These are phyloP conservation scores for Tephrocybe sp. DNA, from an alignment of 768 basidiomycete species.

Conservation along the genomic window DNA sequence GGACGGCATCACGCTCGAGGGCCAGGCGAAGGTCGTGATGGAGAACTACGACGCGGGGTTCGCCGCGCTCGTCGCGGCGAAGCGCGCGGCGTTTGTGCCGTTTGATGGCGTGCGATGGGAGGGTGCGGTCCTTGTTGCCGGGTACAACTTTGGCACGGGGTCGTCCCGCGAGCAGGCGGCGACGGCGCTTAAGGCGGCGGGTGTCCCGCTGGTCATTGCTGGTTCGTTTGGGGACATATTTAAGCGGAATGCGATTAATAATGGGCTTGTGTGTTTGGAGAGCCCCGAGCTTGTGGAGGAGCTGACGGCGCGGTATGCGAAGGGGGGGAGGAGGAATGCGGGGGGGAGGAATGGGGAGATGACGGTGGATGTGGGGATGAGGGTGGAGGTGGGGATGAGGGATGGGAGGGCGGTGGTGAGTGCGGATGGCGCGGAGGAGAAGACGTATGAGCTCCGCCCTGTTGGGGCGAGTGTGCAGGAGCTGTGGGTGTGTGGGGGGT, in stretches of 20 bases:
- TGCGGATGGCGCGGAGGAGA: slow-evolving; percentile 39
- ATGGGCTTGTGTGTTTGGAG: slow-evolving; percentile 94
- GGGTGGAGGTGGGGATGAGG: slow-evolving; percentile 64
- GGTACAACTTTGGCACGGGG: slow-evolving; percentile 98
- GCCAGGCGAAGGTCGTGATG: slow-evolving; percentile 97
- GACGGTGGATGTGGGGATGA: slow-evolving; percentile 75
- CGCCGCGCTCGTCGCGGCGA: slow-evolving; percentile 62
- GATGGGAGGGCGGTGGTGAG: slow-evolving; percentile 67
- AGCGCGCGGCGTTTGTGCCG: slow-evolving; percentile 32
- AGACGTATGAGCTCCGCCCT: slow-evolving; percentile 65
- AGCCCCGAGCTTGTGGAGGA: slow-evolving; percentile 87
- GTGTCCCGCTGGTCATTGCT: slow-evolving; percentile 91
- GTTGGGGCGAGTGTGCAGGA: slow-evolving; percentile 97
- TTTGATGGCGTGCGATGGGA: slow-evolving; percentile 32
- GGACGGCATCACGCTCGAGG: slow-evolving; percentile 94
- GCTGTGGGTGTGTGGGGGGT: slow-evolving; percentile 91
- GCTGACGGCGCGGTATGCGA: slow-evolving; percentile 73
- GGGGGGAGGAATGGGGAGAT: slow-evolving; percentile 83
- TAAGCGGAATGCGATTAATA: slow-evolving; percentile 99
- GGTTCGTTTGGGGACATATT: slow-evolving; percentile 99
- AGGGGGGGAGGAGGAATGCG: slow-evolving; percentile 70
- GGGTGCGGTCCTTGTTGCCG: slow-evolving; percentile 84
- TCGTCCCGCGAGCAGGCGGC: slow-evolving; percentile 98
- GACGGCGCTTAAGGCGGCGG: slow-evolving; percentile 93
- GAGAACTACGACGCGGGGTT: slow-evolving; percentile 97